phyloP scores from a whole-genome alignment of 257 asterid species.

The Forsythia viridissima region DNA sequence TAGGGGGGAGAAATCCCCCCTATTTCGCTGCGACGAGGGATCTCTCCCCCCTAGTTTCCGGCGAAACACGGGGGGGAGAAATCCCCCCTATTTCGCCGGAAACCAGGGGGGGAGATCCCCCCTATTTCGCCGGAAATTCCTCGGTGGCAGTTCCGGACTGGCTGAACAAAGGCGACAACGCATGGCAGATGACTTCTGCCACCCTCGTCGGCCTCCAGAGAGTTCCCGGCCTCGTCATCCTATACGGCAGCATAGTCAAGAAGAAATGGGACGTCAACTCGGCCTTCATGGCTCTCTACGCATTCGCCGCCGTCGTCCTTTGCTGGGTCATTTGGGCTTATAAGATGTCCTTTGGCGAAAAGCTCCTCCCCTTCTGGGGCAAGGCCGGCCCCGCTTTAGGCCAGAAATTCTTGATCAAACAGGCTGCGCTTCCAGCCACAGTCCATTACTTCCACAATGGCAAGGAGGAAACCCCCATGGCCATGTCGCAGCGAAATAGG shows the following conservation, averaged over 20 bases:
- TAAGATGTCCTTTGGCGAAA: slow-evolving; percentile 61
- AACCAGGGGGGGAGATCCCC: too few relatives aligned
- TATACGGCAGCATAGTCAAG: slow-evolving; percentile 63
- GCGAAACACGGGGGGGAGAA: too few relatives aligned
- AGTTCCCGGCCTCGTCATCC: slow-evolving; percentile 60
- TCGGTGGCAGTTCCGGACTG: slow-evolving; percentile 53
- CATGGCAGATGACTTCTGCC: slow-evolving; percentile 68
- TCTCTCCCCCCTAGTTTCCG: too few relatives aligned
- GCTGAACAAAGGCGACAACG: slow-evolving; percentile 73
- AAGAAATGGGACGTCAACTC: slow-evolving; percentile 69
- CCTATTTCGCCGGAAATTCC: too few relatives aligned
- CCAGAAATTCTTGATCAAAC: slow-evolving; percentile 46
- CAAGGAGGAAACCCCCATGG: slow-evolving; percentile 42
- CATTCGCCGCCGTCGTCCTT: slow-evolving; percentile 57
- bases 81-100: too few relatives aligned
- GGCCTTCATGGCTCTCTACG: slow-evolving; percentile 70
- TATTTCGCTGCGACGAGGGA: too few relatives aligned
- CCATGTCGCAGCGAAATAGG: too few relatives aligned
- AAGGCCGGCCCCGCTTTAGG: slow-evolving; percentile 57
- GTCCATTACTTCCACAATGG: slow-evolving; percentile 34
- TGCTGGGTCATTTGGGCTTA: slow-evolving; percentile 70
- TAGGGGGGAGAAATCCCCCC: too few relatives aligned
- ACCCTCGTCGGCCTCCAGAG: slow-evolving; percentile 68
- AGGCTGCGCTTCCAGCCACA: slow-evolving; percentile 53
- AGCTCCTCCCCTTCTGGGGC: slow-evolving; percentile 66